These are phyloP conservation scores for Fomitiporia mediterranea DNA, from an alignment of 1,284 basidiomycete genomes.

Conservation along the genomic window DNA sequence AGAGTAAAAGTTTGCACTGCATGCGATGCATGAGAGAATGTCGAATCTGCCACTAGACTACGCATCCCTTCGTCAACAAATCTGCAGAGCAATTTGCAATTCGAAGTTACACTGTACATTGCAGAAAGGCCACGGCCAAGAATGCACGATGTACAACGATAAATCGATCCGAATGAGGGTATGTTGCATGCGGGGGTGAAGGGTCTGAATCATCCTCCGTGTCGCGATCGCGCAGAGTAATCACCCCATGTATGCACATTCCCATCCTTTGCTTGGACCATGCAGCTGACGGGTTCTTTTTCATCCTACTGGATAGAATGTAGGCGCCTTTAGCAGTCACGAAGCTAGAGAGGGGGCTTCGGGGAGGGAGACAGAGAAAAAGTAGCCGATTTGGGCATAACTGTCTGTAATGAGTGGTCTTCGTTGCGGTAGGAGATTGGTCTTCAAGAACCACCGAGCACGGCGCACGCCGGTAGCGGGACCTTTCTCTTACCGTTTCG, in stretches of 20 bases:
- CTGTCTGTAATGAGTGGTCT: not conserved
- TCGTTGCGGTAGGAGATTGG: not conserved
- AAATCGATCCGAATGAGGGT: too few relatives aligned
- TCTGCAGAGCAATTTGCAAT: not conserved
- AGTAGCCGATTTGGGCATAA: not conserved
- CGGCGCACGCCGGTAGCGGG: constrained; percentile 1
- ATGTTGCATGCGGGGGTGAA: not conserved
- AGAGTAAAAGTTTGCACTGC: not conserved
- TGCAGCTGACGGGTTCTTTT: not conserved
- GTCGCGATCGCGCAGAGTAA: not conserved
- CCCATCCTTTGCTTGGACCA: not conserved
- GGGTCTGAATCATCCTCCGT: not conserved
- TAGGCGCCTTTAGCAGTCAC: not conserved
- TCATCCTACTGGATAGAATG: not conserved
- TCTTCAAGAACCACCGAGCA: constrained; percentile 6
- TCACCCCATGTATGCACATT: not conserved
- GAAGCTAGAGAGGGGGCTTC: constrained; percentile 1
- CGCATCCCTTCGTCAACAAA: not conserved
- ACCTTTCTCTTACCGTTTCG: not conserved
- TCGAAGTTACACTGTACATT: not conserved
- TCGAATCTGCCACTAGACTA: too few relatives aligned
- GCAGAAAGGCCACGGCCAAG: not conserved
- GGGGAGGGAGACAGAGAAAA: not conserved
- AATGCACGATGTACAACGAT: not conserved
- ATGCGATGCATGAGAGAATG: not conserved